Conservation (phyloP, 2,329 filamentous ascomycete species). For the Nemania sp. region DNA sequence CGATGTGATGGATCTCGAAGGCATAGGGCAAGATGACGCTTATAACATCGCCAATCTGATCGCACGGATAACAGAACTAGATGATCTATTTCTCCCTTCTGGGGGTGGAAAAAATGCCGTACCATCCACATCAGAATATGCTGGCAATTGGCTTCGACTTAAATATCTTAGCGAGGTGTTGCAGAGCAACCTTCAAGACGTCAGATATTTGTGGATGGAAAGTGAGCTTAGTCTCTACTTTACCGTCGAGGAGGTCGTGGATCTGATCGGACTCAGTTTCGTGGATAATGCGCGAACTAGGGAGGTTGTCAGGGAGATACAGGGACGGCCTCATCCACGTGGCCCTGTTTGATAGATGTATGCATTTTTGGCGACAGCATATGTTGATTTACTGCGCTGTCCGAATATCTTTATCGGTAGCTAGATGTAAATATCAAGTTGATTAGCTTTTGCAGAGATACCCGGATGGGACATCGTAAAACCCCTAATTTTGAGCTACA, state of each 20-base stretch:
- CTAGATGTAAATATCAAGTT: too few relatives aligned
- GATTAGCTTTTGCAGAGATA: too few relatives aligned
- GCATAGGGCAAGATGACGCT: slow-evolving; percentile 66
- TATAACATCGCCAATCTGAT: slow-evolving; percentile 64
- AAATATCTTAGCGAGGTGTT: slow-evolving; percentile 67
- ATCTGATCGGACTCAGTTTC: slow-evolving; percentile 65
- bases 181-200: slow-evolving; percentile 67
- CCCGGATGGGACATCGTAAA: too few relatives aligned
- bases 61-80: slow-evolving; percentile 58
- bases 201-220: slow-evolving; percentile 66
- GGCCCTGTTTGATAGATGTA: slow-evolving; percentile 2
- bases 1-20: slow-evolving; percentile 64
- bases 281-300: slow-evolving; percentile 63
- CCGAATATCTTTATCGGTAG: too few relatives aligned
- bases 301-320: slow-evolving; percentile 62
- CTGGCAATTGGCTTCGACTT: slow-evolving; percentile 63
- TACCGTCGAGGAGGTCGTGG: slow-evolving; percentile 61
- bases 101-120: slow-evolving; percentile 45
- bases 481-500: too few relatives aligned
- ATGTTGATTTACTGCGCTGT: background rate
- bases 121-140: slow-evolving; percentile 63
- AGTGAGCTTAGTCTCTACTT: slow-evolving; percentile 68
- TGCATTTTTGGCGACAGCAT: background rate
- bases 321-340: slow-evolving; percentile 51
- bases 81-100: slow-evolving; percentile 59